Base-by-base conservation (phyloP, 1,139 yeast species). In the Tardiomyces depauwii region DNA sequence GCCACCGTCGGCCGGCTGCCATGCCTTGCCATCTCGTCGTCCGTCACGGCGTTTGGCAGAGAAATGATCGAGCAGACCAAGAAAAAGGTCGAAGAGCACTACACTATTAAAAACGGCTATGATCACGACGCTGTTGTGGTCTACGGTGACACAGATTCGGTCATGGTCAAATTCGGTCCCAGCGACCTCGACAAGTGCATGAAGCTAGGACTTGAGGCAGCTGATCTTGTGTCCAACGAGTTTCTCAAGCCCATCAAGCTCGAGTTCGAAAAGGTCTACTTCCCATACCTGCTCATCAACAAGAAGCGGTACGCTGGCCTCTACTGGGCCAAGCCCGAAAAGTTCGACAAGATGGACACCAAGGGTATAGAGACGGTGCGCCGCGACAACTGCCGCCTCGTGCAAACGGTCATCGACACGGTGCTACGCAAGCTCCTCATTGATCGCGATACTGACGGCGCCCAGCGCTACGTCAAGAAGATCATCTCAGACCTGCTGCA, bases 81-180 rank as follows among this genome's bases (percentile, higher is more conserved):
- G 58, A 72, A 73, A 45, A 89, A 83, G 52, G 98, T 93, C 2
- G 93, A 88, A 63, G 78, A 78, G 30, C 73, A 77, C 47, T 93
- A 88, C 59, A 75, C 81, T 13, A 81, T 79, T 30, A 78, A 78
- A 47, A 88, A 91, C 64, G 97, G 97, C 1, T 83, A 73, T 57
- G 74, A 77, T 18, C 80, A 75, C 60, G 95, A 93, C 66, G 83
- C 97, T 0, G 77, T 82, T 54, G 98, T 93, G 51, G 83, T 93
- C 41, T 93, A 93, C 63, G 99, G 99, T 70, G 99, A 93, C 67
- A 93, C 99, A 0, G 99, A 93, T 75, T 93, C 98, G 7, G 99
- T 93, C 16, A 93, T 93, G 98, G 96, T 93, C 42, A 88, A 87
- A 60, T 93, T 93, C 68, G 99, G 99, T 1, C 78, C 81, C 39